phyloP scores from a whole-genome alignment of 768 basidiomycete genomes.

The Termitomyces sp. region DNA sequence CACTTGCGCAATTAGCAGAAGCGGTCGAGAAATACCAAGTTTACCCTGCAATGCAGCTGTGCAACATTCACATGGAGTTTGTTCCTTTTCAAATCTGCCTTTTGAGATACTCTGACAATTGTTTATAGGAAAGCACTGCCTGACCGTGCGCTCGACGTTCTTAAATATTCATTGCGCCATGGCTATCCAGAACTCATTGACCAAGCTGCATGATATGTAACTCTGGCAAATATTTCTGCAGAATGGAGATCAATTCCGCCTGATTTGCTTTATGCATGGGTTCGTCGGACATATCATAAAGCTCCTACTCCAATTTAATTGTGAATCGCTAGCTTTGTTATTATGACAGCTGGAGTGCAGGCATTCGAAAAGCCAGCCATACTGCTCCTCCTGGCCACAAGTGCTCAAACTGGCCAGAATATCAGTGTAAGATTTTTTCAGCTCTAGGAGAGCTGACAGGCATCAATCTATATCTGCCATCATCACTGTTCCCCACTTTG shows the following conservation, averaged over 20 bases:
- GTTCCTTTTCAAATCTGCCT: neutral
- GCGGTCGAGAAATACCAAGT: conserved; percentile 17
- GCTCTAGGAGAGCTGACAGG: conserved; percentile 7
- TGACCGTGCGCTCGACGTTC: conserved; percentile 10
- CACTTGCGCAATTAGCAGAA: conserved; percentile 8
- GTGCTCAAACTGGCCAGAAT: conserved; percentile 12
- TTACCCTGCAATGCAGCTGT: conserved; percentile 15
- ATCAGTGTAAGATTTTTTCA: conserved; percentile 12
- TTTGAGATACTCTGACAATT: neutral
- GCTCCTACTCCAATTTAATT: neutral
- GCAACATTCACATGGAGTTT: conserved; percentile 15
- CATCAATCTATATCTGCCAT: conserved; percentile 9
- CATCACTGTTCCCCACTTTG: conserved; percentile 11
- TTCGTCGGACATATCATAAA: neutral
- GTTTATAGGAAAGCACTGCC: conserved; percentile 7
- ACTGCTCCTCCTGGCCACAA: conserved; percentile 9
- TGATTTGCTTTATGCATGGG: conserved; percentile 9
- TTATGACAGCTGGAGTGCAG: conserved; percentile 9
- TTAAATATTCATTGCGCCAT: conserved; percentile 14
- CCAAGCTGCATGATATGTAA: conserved; percentile 11
- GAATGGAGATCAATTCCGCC: conserved; percentile 4
- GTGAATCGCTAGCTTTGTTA: conserved; percentile 6
- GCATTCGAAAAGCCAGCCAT: conserved; percentile 8
- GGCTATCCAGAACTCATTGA: conserved; percentile 9
- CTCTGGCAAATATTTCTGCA: conserved; percentile 1